These are phyloP conservation scores for Chlorella sp. DNA, from an alignment of 139 green algal species.

Conservation along the genomic window DNA sequence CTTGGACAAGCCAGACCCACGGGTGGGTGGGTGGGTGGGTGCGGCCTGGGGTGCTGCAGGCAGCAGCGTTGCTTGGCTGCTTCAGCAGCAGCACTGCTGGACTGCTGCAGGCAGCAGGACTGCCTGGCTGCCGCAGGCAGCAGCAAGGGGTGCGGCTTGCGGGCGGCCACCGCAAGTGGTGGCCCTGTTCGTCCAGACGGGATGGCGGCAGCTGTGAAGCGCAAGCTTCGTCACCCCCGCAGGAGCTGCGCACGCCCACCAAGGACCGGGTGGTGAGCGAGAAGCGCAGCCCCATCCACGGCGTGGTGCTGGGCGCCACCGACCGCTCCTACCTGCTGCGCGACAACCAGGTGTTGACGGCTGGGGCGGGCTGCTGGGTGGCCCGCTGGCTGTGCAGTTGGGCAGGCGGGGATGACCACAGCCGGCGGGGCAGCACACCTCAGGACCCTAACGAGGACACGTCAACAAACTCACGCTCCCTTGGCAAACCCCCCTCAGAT, in stretches of 20 bases:
- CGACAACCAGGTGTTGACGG: slow-evolving; percentile 47
- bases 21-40: background rate
- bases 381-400: too few relatives aligned
- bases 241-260: slow-evolving; percentile 43
- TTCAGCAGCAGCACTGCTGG: too few relatives aligned
- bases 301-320: slow-evolving; percentile 65
- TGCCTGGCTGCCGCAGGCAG: background rate
- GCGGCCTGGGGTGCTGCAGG: background rate
- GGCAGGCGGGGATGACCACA: too few relatives aligned
- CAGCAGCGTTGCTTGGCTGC: too few relatives aligned
- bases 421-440: too few relatives aligned
- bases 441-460: too few relatives aligned
- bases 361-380: background rate
- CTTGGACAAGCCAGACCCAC: slow-evolving; percentile 27
- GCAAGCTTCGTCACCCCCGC: background rate
- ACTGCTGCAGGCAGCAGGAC: too few relatives aligned
- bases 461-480: too few relatives aligned
- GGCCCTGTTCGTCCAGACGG: too few relatives aligned
- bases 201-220: too few relatives aligned
- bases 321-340: slow-evolving; percentile 83
- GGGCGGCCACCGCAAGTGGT: too few relatives aligned
- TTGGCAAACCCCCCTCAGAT: slow-evolving; percentile 48
- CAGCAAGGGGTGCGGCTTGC: too few relatives aligned
- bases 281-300: slow-evolving; percentile 46
- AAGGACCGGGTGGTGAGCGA: slow-evolving; percentile 47